These are phyloP conservation scores for Lentinula aciculospora DNA, from an alignment of 768 basidiomycete genomes.

Conservation along the genomic window DNA sequence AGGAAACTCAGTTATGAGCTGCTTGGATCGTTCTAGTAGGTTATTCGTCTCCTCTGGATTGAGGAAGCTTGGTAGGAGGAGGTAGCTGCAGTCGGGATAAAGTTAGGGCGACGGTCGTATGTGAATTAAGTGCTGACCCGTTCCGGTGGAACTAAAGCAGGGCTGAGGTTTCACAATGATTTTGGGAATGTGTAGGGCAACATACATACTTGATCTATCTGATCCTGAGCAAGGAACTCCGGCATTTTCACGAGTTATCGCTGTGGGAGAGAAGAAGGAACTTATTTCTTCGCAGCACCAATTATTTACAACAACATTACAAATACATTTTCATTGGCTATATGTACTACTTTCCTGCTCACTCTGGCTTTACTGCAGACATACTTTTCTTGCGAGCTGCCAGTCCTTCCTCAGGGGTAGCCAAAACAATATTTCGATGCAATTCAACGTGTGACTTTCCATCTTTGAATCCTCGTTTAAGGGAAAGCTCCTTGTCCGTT, in stretches of 20 bases:
- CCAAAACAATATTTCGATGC: constrained; percentile 36
- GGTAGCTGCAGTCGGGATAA: constrained; percentile 46
- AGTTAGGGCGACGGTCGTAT: background rate
- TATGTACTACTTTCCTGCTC: background rate
- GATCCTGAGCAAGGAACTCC: constrained; percentile 48
- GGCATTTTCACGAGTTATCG: constrained; percentile 18
- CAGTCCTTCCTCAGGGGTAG: constrained; percentile 31
- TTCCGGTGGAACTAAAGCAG: constrained; percentile 46
- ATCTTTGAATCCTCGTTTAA: constrained; percentile 47
- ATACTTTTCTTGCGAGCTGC: constrained; percentile 24
- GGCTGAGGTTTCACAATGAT: background rate
- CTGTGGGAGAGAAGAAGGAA: background rate
- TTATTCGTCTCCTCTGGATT: constrained; percentile 45
- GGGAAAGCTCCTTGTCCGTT: constrained; percentile 46
- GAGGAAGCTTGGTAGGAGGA: constrained; percentile 74
- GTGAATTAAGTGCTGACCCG: constrained; percentile 36
- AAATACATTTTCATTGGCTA: too few species aligned
- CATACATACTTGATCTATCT: constrained; percentile 49
- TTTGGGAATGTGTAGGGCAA: background rate
- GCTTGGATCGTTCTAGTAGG: constrained; percentile 65
- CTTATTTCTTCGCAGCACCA: too few species aligned
- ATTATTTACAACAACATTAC: too few species aligned
- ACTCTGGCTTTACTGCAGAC: constrained; percentile 1
- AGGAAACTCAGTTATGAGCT: constrained; percentile 75
- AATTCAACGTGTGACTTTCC: constrained; percentile 31